Evolutionary conservation across 257 asterid genomes (phyloP), one percentile per base, ranked within the genome.

Genomic region (Plectranthus barbatus): DNA sequence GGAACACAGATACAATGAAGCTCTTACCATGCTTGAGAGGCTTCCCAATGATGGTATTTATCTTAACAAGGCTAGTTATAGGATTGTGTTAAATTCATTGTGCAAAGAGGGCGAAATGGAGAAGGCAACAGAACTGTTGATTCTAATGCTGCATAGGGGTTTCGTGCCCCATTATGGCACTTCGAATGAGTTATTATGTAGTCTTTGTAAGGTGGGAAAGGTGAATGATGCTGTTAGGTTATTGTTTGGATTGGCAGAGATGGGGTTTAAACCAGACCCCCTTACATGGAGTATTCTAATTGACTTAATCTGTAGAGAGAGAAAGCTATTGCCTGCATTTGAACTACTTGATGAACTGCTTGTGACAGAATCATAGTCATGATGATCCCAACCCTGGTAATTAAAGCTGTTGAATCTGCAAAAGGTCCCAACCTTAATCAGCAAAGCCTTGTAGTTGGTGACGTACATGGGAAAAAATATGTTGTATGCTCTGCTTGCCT

Each of bases 121-220:
- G 49, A 84, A 69, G 77, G 90, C 86, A 3, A 76, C 77, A 55
- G 80, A 71, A 24, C 69, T 92, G 69, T 63, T 89, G 55, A 76
- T 54, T 54, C 67, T 87, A 76, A 89, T 92, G 99, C 66, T 92
- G 79, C 71, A 67, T 39, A 75, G 95, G 82, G 90, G 95, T 15
- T 80, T 86, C 59, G 71, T 83, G 74, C 99, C 99, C 34, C 99
- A 89, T 68, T 73, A 80, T 66, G 84, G 84, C 33, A 89, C 96
- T 8, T 92, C 99, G 1, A 92, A 92, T 73, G 91, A 92, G 80
- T 45, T 92, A 64, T 40, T 89, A 45, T 83, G 80, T 66, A 72
- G 86, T 66, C 92, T 84, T 15, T 89, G 97, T 50, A 72, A 76
- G 66, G 85, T 76, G 8, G 95, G 95, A 55, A 89, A 75, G 60